phyloP scores from a whole-genome alignment of 2,329 filamentous ascomycete species.

The Colletotrichum caudatum region DNA sequence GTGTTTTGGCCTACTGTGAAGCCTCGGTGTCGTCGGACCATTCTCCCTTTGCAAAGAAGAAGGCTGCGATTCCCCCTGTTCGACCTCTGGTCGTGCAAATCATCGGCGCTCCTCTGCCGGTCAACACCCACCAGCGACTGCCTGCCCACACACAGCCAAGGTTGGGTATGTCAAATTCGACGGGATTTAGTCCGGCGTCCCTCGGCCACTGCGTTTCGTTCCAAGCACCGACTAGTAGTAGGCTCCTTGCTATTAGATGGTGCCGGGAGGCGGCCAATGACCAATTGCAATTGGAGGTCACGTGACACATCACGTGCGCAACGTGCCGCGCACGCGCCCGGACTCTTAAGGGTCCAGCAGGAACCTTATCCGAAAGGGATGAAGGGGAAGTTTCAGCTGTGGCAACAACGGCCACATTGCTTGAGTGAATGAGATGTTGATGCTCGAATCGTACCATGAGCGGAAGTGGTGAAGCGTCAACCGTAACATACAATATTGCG shows the following conservation, averaged over 20 bases:
- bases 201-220: slow-evolving; percentile 18
- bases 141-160: too few relatives aligned
- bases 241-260: too few relatives aligned
- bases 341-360: slow-evolving; percentile 2
- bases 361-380: slow-evolving; percentile 31
- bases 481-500: not conserved
- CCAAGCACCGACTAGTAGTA: slow-evolving; percentile 18
- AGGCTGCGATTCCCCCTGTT: slow-evolving; percentile 16
- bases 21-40: not conserved
- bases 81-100: slow-evolving; percentile 18
- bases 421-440: slow-evolving; percentile 22
- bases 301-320: not conserved
- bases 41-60: not conserved
- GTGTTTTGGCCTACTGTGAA: not conserved
- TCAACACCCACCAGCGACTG: too few relatives aligned
- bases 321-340: not conserved
- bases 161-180: not conserved
- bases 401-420: slow-evolving; percentile 24
- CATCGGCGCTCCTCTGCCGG: not conserved
- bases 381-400: slow-evolving; percentile 35
- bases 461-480: not conserved
- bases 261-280: not conserved
- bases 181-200: slow-evolving; percentile 6
- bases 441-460: slow-evolving; percentile 26
- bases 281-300: not conserved